A percentile compares a stretch with the other conserved stretches of the same genome.
These are phyloP conservation scores for Lyophyllum atratum DNA, from an alignment of 768 basidiomycete genomes.

Conservation along the genomic window DNA sequence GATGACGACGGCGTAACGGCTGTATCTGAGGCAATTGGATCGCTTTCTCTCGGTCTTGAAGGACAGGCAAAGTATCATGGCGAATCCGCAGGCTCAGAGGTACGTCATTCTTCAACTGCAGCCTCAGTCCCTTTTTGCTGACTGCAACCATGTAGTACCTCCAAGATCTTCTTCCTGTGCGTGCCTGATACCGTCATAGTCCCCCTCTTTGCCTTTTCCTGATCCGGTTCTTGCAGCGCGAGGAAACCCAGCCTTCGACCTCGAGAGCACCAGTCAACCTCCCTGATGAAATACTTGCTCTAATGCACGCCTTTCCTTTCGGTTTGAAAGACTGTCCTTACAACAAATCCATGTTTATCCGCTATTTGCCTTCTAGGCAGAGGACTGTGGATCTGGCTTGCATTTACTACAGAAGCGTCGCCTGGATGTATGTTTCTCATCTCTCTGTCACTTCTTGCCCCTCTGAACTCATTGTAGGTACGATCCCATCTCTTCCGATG, in stretches of 20 bases:
- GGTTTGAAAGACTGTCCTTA: slow-evolving; percentile 42
- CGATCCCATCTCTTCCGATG: slow-evolving; percentile 42
- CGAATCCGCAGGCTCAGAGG: slow-evolving; percentile 51
- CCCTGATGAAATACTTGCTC: slow-evolving; percentile 42
- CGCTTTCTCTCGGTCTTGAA: slow-evolving; percentile 48
- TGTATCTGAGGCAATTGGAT: slow-evolving; percentile 44
- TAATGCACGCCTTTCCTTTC: slow-evolving; percentile 52
- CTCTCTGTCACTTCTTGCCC: not conserved
- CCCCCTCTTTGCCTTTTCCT: not conserved
- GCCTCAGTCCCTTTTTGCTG: not conserved
- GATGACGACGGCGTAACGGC: slow-evolving; percentile 25
- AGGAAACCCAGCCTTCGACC: slow-evolving; percentile 12
- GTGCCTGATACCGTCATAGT: slow-evolving; percentile 5
- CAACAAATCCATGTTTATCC: slow-evolving; percentile 35
- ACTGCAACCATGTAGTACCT: slow-evolving; percentile 31
- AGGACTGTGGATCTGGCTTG: slow-evolving; percentile 40
- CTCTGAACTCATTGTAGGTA: slow-evolving; percentile 34
- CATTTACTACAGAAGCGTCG: slow-evolving; percentile 43
- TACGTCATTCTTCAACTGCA: slow-evolving; percentile 14
- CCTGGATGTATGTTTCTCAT: slow-evolving; percentile 45
- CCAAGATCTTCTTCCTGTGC: slow-evolving; percentile 38
- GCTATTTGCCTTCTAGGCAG: slow-evolving; percentile 41
- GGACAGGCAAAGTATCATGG: slow-evolving; percentile 55
- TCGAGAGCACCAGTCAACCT: slow-evolving; percentile 34
- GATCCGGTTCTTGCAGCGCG: slow-evolving; percentile 14